These are phyloP conservation scores for Grosmannia serpens DNA, from an alignment of 2,329 filamentous ascomycete genomes.

Conservation along the genomic window DNA sequence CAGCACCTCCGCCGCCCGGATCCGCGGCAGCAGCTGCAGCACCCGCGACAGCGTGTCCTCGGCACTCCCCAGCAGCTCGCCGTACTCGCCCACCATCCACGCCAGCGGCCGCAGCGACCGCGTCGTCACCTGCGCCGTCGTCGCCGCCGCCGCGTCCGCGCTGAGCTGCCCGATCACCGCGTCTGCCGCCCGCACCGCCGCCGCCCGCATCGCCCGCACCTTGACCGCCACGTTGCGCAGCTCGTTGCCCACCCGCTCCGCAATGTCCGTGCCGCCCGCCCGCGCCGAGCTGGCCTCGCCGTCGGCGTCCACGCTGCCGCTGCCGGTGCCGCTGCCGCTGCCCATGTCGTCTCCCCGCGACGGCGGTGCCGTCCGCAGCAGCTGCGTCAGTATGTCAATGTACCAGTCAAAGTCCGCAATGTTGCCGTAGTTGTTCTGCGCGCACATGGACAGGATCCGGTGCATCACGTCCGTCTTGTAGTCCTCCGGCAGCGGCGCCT, in stretches of 20 bases:
- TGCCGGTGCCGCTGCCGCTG: slow-evolving; percentile 31
- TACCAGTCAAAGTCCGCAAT: slow-evolving; percentile 96
- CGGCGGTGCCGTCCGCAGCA: slow-evolving; percentile 60
- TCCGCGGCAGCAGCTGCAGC: slow-evolving; percentile 50
- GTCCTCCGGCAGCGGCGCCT: slow-evolving; percentile 65
- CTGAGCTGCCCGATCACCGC: slow-evolving; percentile 53
- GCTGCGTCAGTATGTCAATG: slow-evolving; percentile 75
- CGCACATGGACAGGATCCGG: slow-evolving; percentile 80
- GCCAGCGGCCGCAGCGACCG: slow-evolving; percentile 64
- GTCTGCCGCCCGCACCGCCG: slow-evolving; percentile 76
- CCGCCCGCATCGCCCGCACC: slow-evolving; percentile 68
- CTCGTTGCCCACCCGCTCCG: slow-evolving; percentile 69
- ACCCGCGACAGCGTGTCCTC: slow-evolving; percentile 64
- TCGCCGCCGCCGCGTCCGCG: slow-evolving; percentile 32
- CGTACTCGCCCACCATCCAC: slow-evolving; percentile 86
- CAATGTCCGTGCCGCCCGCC: slow-evolving; percentile 31
- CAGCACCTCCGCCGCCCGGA: slow-evolving; percentile 54
- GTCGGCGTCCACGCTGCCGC: slow-evolving; percentile 26
- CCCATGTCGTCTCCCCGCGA: slow-evolving; percentile 27
- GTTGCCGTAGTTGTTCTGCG: slow-evolving; percentile 75
- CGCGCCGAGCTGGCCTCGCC: slow-evolving; percentile 14
- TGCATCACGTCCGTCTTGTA: slow-evolving; percentile 76
- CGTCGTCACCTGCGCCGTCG: slow-evolving; percentile 42
- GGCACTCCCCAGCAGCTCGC: slow-evolving; percentile 56
- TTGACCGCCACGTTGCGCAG: slow-evolving; percentile 85